phyloP scores from a whole-genome alignment of 2,329 filamentous ascomycete genomes.

The Metarhizium anisopliae region DNA sequence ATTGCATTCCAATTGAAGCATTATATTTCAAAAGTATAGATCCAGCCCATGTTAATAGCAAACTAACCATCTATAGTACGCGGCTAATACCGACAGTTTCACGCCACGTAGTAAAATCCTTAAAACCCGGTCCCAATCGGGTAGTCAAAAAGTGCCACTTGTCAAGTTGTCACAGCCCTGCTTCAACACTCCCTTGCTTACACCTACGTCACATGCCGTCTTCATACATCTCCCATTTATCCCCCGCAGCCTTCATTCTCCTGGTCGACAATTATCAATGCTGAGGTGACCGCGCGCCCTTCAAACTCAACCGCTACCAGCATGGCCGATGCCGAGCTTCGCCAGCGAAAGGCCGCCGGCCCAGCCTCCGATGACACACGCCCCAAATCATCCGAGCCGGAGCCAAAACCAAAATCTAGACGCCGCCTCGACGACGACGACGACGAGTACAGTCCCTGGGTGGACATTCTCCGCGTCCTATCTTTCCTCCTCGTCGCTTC shows the following conservation, averaged over 20 bases:
- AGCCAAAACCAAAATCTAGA: constrained; percentile 9
- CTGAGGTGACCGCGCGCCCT: not conserved
- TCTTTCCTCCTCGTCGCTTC: constrained; percentile 58
- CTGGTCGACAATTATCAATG: not conserved
- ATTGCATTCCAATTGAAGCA: not conserved
- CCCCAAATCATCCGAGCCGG: constrained; percentile 11
- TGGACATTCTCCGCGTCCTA: constrained; percentile 63
- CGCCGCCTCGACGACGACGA: constrained; percentile 34
- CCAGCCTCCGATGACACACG: constrained; percentile 8
- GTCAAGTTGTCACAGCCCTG: too few relatives aligned
- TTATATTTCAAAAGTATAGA: too few relatives aligned
- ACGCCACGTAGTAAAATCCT: too few relatives aligned
- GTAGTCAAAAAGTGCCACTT: too few relatives aligned
- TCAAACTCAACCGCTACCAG: not conserved
- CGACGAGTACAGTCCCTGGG: constrained; percentile 48
- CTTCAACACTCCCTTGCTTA: too few relatives aligned
- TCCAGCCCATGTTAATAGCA: too few relatives aligned
- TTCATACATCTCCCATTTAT: too few relatives aligned
- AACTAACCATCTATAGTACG: too few relatives aligned
- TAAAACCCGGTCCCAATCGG: too few relatives aligned
- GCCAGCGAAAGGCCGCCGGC: constrained; percentile 32
- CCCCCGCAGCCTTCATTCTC: not conserved
- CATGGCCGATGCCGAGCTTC: constrained; percentile 32
- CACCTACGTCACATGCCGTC: not conserved
- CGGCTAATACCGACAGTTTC: too few relatives aligned